Percentiles rank a stretch among this genome's conserved stretches.
Evolutionary conservation across 129 eudicot species (phyloP).

Genomic region (Artemisia annua): DNA sequence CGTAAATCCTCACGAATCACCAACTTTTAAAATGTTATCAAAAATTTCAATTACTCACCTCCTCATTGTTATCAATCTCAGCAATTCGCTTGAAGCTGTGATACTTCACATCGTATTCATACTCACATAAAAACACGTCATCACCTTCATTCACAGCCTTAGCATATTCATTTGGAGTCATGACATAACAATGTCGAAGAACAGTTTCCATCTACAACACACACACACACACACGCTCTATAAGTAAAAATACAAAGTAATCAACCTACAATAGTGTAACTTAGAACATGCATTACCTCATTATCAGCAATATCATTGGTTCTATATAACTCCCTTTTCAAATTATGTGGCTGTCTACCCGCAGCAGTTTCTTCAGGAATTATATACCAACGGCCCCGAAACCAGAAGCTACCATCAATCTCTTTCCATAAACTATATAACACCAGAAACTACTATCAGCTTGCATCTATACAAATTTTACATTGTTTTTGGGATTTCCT

Average conservation of each 20-base stretch:
- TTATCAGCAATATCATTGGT: conserved; percentile 90
- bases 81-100: conserved; percentile 90
- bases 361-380: conserved; percentile 92
- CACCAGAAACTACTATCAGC: too few species aligned
- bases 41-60: conserved; percentile 39
- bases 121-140: conserved; percentile 91
- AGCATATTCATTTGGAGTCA: conserved; percentile 74
- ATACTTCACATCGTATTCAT: conserved; percentile 81
- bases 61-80: conserved; percentile 58
- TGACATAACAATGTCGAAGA: conserved; percentile 80
- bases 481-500: too few species aligned
- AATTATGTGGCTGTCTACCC: conserved; percentile 92
- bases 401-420: conserved; percentile 84
- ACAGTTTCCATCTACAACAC: conserved; percentile 78
- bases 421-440: conserved; percentile 80
- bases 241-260: not conserved
- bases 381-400: conserved; percentile 83
- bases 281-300: conserved; percentile 54
- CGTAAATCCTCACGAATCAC: not conserved
- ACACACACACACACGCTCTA: conserved; percentile 18
- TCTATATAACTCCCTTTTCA: conserved; percentile 84
- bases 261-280: conserved; percentile 12
- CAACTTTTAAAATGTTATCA: not conserved
- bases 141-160: conserved; percentile 84
- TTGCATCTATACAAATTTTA: too few species aligned